Percentiles rank a stretch among this genome's conserved stretches.
Conservation (phyloP, 352 stramenopile genomes). For the Globisporangium echinulatum region DNA sequence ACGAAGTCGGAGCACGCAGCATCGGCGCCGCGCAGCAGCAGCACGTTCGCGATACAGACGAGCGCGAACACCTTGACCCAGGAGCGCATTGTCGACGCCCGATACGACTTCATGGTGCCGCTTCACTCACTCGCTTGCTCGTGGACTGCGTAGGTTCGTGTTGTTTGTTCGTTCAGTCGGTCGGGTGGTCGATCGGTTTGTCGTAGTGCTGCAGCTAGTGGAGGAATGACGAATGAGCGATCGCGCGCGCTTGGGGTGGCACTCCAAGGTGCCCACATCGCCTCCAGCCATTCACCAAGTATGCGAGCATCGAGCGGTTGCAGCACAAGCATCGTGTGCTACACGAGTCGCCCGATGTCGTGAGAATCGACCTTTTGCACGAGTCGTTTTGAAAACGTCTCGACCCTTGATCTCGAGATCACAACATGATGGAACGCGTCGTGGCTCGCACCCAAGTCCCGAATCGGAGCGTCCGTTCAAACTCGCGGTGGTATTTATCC, state of each 20-base stretch:
- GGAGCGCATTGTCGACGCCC: not conserved
- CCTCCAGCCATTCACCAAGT: too few relatives aligned
- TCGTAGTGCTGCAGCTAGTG: not conserved
- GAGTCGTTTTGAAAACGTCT: too few relatives aligned
- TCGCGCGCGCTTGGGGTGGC: not conserved
- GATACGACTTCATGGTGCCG: constrained; percentile 5
- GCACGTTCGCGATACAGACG: not conserved
- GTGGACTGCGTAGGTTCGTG: not conserved
- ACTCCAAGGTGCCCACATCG: not conserved
- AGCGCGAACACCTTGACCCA: constrained; percentile 8
- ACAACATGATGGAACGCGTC: too few relatives aligned
- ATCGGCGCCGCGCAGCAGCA: constrained; percentile 2
- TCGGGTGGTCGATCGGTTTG: not conserved
- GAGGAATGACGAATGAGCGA: constrained; percentile 6
- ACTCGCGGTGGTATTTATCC: too few relatives aligned
- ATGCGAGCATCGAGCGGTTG: too few relatives aligned
- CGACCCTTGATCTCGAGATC: too few relatives aligned
- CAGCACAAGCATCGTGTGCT: too few relatives aligned
- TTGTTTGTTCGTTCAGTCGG: too few relatives aligned
- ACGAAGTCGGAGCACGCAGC: not conserved
- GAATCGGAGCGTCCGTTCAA: too few relatives aligned
- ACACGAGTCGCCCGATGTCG: too few relatives aligned
- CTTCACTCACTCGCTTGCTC: not conserved
- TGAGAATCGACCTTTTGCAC: too few relatives aligned
- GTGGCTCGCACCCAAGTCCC: too few relatives aligned